Evolutionary conservation across 2,329 filamentous ascomycete genomes (phyloP).

Genomic region (Xylaria sp.): DNA sequence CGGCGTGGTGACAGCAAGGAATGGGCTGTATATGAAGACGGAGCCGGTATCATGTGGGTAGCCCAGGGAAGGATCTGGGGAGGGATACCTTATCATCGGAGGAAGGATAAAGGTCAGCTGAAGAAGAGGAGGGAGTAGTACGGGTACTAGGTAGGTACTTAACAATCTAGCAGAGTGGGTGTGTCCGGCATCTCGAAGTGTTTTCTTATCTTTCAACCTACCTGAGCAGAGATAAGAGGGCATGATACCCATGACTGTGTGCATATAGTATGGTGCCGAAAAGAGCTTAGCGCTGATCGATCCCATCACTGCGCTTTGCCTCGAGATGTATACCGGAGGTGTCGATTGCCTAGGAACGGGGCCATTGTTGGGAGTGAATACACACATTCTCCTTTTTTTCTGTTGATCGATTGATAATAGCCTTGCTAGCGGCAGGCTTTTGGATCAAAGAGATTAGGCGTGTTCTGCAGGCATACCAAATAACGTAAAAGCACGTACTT

Average conservation of each 20-base stretch:
- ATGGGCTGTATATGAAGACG: conserved; percentile 18
- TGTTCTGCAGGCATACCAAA: conserved; percentile 17
- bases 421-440: not conserved
- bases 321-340: not conserved
- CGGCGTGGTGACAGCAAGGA: conserved; percentile 9
- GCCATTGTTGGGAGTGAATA: not conserved
- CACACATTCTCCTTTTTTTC: not conserved
- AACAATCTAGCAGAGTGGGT: conserved; percentile 3
- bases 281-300: conserved; percentile 39
- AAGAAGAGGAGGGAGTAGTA: not conserved
- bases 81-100: conserved; percentile 8
- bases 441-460: not conserved
- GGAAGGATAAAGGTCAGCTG: conserved; percentile 28
- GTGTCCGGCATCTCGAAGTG: conserved; percentile 7
- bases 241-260: conserved; percentile 13
- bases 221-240: conserved; percentile 40
- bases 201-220: conserved; percentile 29
- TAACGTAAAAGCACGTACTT: conserved; percentile 24
- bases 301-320: not conserved
- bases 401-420: not conserved
- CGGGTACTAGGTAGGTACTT: not conserved
- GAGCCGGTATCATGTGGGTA: conserved; percentile 25
- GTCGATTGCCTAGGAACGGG: no score
- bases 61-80: conserved; percentile 3
- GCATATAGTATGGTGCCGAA: conserved; percentile 27